Evolutionary conservation across 73 alveolate genomes (phyloP).

Genomic region (Paramecium caudatum): DNA sequence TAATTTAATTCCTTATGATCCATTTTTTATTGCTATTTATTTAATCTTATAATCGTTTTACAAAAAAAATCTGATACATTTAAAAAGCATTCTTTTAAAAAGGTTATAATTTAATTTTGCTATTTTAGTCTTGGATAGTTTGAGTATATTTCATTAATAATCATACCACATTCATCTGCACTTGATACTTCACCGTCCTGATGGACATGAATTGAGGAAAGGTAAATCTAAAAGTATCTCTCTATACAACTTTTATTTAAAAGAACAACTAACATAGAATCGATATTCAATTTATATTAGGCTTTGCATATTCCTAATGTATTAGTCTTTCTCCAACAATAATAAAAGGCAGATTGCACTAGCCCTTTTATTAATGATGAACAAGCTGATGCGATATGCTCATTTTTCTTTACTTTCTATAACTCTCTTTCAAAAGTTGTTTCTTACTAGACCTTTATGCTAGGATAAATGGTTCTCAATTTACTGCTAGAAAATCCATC

Average conservation of each 20-base stretch:
- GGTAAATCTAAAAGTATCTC: neutral
- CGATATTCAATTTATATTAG: slow-evolving; percentile 5
- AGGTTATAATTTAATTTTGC: neutral
- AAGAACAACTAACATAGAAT: neutral
- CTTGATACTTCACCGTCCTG: neutral
- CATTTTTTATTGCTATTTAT: neutral
- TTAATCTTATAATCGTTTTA: neutral
- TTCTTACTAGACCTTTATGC: neutral
- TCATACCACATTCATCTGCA: slow-evolving; percentile 44
- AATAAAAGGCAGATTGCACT: neutral
- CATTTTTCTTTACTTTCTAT: slow-evolving; percentile 7
- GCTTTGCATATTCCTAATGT: slow-evolving; percentile 8
- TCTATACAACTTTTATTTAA: neutral
- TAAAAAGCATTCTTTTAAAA: neutral
- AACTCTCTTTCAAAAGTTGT: slow-evolving; percentile 6
- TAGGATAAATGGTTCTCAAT: slow-evolving; percentile 39
- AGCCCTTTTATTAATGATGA: neutral
- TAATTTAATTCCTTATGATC: neutral
- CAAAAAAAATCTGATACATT: slow-evolving; percentile 22
- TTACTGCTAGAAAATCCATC: slow-evolving; percentile 56
- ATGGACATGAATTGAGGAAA: neutral
- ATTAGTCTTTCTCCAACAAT: neutral
- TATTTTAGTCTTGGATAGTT: slow-evolving; percentile 35
- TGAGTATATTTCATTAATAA: neutral
- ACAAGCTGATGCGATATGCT: neutral